Evolutionary conservation across 2,329 filamentous ascomycete species (phyloP), one percentile per base, ranked within the genome.

Genomic region (Aspergillus sp.): DNA sequence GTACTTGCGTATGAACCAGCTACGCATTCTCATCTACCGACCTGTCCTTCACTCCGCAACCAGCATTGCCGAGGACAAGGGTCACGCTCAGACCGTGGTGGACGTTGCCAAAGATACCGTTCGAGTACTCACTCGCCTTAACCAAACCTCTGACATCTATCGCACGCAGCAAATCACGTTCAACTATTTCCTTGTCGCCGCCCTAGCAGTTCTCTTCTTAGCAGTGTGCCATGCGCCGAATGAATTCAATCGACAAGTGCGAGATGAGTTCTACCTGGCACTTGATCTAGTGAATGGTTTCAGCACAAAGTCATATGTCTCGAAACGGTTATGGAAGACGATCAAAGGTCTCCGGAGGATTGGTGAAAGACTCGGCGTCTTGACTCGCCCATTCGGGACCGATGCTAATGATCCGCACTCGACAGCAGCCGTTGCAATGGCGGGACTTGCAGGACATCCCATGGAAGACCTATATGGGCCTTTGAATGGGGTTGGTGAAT

Each of bases 1-100:
- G 19, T 95, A 96, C 73, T 81, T 97, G 17, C 87, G 93, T 45
- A 87, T 92, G 47, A 97, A 97, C 70, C 93, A 96, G 79, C 91
- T 96, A 79, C 90, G 93, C 5, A 95, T 93, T 61, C 88, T 92
- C 74, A 91, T 97, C 30, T 93, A 96, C 75, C 91, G 92, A 0
- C 93, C 93, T 0, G 89, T 97, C 3, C 81, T 98, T 8, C 92
- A 97, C 75, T 94, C 90, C 19, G 88, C 91, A 3, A 90, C 87
- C 13, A 93, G 89, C 69, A 97, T 97, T 69, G 87, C 90, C 78
- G 86, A 89, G 60, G 90, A 96, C 72, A 84, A 89, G 54, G 78
- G 81, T 4, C 88, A 91, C 64, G 93, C 93, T 3, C 87, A 91
- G 69, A 90, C 85, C 0, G 86, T 87, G 4, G 84, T 89, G 23